phyloP scores from a whole-genome alignment of 2,329 filamentous ascomycete species.

The Chaetomium sp. region DNA sequence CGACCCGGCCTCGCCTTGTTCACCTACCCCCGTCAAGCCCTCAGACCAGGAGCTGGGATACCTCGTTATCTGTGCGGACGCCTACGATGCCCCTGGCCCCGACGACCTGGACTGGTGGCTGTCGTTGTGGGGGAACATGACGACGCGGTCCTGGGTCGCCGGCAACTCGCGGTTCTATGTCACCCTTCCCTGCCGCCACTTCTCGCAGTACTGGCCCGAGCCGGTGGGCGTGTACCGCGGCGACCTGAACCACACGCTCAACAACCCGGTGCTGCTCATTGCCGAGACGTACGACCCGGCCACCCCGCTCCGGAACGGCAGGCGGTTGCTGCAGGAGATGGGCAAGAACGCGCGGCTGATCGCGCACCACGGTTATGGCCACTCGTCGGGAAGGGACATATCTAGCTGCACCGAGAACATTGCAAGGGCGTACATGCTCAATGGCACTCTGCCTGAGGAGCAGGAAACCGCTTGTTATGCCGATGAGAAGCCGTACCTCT shows the following conservation, averaged over 20 bases:
- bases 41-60: conserved; percentile 44
- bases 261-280: conserved; percentile 50
- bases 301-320: conserved; percentile 52
- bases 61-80: conserved; percentile 51
- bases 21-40: conserved; percentile 37
- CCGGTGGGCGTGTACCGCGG: conserved; percentile 52
- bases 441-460: conserved; percentile 46
- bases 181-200: conserved; percentile 52
- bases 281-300: conserved; percentile 55
- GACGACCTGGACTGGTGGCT: conserved; percentile 50
- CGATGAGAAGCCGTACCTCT: conserved; percentile 52
- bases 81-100: conserved; percentile 48
- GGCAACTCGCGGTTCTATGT: conserved; percentile 50
- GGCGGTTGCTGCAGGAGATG: conserved; percentile 49
- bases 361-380: conserved; percentile 54
- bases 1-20: conserved; percentile 43
- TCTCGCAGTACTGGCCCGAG: conserved; percentile 48
- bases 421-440: conserved; percentile 45
- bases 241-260: conserved; percentile 48
- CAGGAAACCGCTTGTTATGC: conserved; percentile 51
- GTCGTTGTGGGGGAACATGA: conserved; percentile 52
- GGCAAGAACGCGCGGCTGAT: conserved; percentile 51
- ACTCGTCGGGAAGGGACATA: conserved; percentile 49
- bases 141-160: conserved; percentile 48
- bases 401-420: conserved; percentile 50